Evolutionary conservation across 176 grass and related monocot genomes (phyloP).

Genomic region (Ananas comosus): DNA sequence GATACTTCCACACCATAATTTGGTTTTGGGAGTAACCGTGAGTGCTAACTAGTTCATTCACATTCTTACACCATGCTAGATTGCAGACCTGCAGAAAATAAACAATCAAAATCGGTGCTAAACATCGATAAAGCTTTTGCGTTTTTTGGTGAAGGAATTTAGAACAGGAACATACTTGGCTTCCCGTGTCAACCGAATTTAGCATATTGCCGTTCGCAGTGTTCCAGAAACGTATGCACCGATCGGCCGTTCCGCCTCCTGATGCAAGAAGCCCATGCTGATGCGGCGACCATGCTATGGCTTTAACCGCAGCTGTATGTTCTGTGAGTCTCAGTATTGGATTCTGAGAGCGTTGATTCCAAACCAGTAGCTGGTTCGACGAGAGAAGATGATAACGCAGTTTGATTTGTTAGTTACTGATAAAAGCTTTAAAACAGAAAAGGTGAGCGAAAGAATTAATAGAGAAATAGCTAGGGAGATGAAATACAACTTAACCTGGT

Average conservation of each 20-base stretch:
- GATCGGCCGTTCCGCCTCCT: constrained; percentile 89
- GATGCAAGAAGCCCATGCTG: constrained; percentile 87
- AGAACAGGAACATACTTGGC: constrained; percentile 52
- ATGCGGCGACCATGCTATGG: constrained; percentile 93
- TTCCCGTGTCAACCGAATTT: constrained; percentile 88
- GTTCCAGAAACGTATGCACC: constrained; percentile 94
- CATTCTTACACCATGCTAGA: constrained; percentile 93
- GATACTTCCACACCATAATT: constrained; percentile 99
- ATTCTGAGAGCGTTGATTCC: constrained; percentile 89
- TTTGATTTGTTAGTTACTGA: background rate
- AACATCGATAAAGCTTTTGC: background rate
- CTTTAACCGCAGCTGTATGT: constrained; percentile 92
- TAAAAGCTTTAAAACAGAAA: background rate
- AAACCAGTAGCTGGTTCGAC: constrained; percentile 55
- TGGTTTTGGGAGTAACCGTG: constrained; percentile 98
- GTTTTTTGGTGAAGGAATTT: background rate
- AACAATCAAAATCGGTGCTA: background rate
- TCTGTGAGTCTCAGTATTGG: constrained; percentile 66
- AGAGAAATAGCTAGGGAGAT: background rate
- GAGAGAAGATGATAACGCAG: background rate
- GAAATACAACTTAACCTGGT: constrained; percentile 29
- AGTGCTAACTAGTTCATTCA: constrained; percentile 91
- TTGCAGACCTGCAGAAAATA: constrained; percentile 69
- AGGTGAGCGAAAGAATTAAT: background rate
- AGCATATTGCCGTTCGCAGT: constrained; percentile 75